Conservation (phyloP, 2,329 filamentous ascomycete species). For the Leptoxyphium fumago region DNA sequence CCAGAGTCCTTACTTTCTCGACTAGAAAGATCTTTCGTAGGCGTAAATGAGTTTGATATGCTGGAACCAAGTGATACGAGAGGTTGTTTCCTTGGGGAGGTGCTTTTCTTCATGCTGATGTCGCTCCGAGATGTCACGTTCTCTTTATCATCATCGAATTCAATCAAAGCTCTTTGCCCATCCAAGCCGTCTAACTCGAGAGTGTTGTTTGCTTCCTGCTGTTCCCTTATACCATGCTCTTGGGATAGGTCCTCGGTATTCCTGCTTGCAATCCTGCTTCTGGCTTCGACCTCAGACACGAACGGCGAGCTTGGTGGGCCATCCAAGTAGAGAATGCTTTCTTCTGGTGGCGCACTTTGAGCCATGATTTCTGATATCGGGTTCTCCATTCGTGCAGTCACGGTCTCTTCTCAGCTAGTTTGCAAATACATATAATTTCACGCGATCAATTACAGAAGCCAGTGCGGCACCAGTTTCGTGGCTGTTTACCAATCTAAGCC, state of each 20-base stretch:
- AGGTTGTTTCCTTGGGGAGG: constrained; percentile 10
- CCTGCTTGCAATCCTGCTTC: constrained; percentile 16
- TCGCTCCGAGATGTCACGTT: constrained; percentile 10
- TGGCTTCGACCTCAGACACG: constrained; percentile 27
- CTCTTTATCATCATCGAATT: constrained; percentile 16
- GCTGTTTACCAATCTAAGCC: no score
- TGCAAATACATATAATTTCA: no score
- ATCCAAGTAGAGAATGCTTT: constrained; percentile 19
- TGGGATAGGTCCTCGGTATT: background rate
- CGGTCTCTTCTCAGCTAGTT: no score
- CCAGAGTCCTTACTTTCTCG: constrained; percentile 10
- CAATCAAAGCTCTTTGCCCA: constrained; percentile 1
- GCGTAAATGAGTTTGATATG: constrained; percentile 3
- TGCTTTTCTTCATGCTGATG: constrained; percentile 8
- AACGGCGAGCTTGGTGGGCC: constrained; percentile 34
- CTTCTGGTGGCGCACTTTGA: background rate
- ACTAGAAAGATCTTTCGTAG: constrained; percentile 2
- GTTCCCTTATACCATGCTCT: background rate
- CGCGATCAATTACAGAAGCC: no score
- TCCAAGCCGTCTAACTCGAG: constrained; percentile 4
- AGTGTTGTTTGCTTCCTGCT: background rate
- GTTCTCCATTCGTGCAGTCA: background rate
- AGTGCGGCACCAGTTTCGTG: no score
- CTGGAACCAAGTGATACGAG: constrained; percentile 11
- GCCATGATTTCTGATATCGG: background rate